Base-by-base conservation (phyloP, 2,329 filamentous ascomycete species). In the Escovopsis weberi region DNA sequence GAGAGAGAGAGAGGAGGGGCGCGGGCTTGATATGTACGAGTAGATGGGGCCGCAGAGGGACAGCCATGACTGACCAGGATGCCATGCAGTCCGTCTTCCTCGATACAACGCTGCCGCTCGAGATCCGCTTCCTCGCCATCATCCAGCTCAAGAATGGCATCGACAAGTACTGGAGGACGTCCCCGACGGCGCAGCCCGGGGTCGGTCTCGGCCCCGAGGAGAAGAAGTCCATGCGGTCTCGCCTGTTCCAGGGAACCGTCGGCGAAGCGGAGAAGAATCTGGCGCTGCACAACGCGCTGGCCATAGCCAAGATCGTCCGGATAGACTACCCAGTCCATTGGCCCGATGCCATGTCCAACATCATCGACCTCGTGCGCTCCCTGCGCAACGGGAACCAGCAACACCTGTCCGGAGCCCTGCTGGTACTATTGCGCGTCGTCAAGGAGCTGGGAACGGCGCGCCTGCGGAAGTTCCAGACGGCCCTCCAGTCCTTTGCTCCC, bases 81-180 rank as follows among this genome's bases (percentile, higher is more conserved):
- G 10, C 28, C 28, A 11, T 33, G 38, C 38, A 93, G 81, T 74
- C 80, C 51, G 75, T 86, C 33, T 95, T 88, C 58, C 72, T 94
- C 48, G 84, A 94, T 64, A 78, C 78, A 47, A 77, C 78, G 2
- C 67, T 93, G 1, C 83, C 85, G 1, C 64, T 76, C 45, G 80
- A 93, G 54, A 75, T 89, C 42, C 83, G 91, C 47, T 87, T 94
- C 55, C 78, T 95, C 10, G 84, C 89, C 43, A 78, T 96, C 45
- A 94, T 96, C 51, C 85, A 94, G 58, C 72, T 98, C 42, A 96
- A 96, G 60, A 95, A 96, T 60, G 91, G 88, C 43, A 88, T 96
- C 61, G 89, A 96, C 59, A 87, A 82, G 58, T 86, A 87, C 61
- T 98, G 91, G 91, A 75, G 91, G 12, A 51, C 64, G n/a, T 56